These are phyloP conservation scores for Puccinia hordei DNA, from an alignment of 1,284 basidiomycete species.

Conservation along the genomic window DNA sequence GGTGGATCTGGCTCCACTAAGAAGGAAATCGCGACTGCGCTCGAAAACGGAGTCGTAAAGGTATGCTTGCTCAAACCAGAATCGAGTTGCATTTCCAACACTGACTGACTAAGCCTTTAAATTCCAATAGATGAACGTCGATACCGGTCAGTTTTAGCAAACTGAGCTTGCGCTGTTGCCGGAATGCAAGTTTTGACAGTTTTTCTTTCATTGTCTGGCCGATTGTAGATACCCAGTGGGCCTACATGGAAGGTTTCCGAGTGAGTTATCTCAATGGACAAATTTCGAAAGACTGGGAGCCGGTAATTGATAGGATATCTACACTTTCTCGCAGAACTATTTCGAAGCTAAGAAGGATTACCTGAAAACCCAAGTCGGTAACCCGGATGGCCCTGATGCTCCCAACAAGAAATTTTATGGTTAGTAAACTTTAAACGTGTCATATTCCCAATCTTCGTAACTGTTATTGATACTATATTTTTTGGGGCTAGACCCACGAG, in stretches of 20 bases:
- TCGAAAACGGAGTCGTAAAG: slow-evolving; percentile 89
- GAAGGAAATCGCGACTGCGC: slow-evolving; percentile 92
- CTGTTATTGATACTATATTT: slow-evolving; percentile 69
- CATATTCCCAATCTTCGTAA: not conserved
- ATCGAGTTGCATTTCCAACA: not conserved
- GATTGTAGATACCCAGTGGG: slow-evolving; percentile 76
- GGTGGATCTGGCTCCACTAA: slow-evolving; percentile 97
- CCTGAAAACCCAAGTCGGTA: slow-evolving; percentile 76
- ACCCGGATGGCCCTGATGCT: slow-evolving; percentile 89
- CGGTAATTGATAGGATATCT: not conserved
- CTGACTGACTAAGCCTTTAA: slow-evolving; percentile 6
- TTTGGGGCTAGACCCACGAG: slow-evolving; percentile 65
- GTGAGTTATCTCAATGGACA: slow-evolving; percentile 7
- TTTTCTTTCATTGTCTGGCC: not conserved
- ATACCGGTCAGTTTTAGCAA: slow-evolving; percentile 43
- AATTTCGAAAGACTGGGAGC: not conserved
- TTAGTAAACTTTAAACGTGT: not conserved
- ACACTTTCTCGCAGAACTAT: slow-evolving; percentile 68
- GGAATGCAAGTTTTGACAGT: not conserved
- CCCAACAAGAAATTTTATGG: slow-evolving; percentile 83
- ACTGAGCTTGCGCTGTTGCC: not conserved
- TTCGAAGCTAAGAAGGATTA: slow-evolving; percentile 79
- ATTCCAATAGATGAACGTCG: slow-evolving; percentile 49
- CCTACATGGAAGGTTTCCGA: slow-evolving; percentile 80
- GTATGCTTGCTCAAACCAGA: slow-evolving; percentile 72